Conservation (phyloP, 2,329 filamentous ascomycete species). For the Fusarium compactum region DNA sequence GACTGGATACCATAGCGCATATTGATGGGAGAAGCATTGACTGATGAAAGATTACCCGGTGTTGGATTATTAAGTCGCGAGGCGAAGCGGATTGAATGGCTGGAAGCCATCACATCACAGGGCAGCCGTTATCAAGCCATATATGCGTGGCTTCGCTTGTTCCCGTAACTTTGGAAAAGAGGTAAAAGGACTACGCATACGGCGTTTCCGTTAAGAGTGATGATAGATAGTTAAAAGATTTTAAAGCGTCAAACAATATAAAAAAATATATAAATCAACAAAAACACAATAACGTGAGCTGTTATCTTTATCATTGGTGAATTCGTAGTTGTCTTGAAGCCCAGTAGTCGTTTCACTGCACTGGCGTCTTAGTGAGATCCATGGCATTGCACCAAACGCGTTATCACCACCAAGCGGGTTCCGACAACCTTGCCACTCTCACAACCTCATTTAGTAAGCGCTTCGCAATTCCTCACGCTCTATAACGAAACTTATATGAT, state of each 20-base stretch:
- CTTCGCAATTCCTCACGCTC: background rate
- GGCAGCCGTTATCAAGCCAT: conserved; percentile 32
- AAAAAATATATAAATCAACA: background rate
- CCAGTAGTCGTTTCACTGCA: background rate
- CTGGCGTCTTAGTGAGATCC: conserved; percentile 1
- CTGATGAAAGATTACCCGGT: conserved; percentile 37
- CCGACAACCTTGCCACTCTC: conserved; percentile 19
- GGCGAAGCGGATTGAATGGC: conserved; percentile 9
- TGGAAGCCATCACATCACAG: conserved; percentile 35
- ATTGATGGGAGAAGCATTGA: conserved; percentile 13
- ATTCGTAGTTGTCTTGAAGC: background rate
- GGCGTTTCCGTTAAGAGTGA: conserved; percentile 22
- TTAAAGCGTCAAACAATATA: conserved; percentile 19
- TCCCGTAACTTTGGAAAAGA: conserved; percentile 26
- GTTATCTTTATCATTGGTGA: background rate
- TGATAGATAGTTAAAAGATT: conserved; percentile 6
- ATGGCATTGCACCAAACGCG: conserved; percentile 16
- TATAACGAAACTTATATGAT: background rate
- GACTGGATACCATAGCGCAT: conserved; percentile 31
- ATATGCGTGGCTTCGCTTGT: conserved; percentile 35
- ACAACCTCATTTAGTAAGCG: conserved; percentile 8
- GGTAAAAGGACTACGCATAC: background rate
- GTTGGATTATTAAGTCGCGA: background rate
- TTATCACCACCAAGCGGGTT: conserved; percentile 10
- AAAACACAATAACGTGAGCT: background rate